phyloP scores from a whole-genome alignment of 805 yeast genomes.

The Priceomyces castillae region DNA sequence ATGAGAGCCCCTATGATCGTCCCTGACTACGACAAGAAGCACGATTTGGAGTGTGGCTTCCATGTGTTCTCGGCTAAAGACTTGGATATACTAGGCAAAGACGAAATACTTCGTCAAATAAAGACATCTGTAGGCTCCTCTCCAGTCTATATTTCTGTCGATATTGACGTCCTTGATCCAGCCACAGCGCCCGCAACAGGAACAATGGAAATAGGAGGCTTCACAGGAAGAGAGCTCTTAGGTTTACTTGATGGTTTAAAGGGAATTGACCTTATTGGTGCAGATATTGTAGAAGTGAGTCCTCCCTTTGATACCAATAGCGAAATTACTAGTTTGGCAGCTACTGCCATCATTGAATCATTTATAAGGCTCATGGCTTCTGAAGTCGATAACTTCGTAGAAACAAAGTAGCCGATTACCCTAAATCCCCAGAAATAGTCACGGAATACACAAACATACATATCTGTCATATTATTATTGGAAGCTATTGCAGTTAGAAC shows the following conservation, averaged over 20 bases:
- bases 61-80: constrained; percentile 45
- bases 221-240: constrained; percentile 47
- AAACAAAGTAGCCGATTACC: too few species aligned
- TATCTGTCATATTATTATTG: too few species aligned
- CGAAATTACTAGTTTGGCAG: constrained; percentile 62
- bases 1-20: constrained; percentile 61
- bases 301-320: constrained; percentile 63
- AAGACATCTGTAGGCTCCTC: constrained; percentile 32
- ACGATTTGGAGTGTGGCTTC: constrained; percentile 54
- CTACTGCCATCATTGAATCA: constrained; percentile 59
- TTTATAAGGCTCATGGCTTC: constrained; percentile 41
- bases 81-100: constrained; percentile 39
- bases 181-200: constrained; percentile 78
- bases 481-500: too few species aligned
- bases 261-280: constrained; percentile 64
- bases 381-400: neutral
- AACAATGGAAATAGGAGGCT: constrained; percentile 75
- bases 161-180: constrained; percentile 69
- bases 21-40: constrained; percentile 31
- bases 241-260: constrained; percentile 57
- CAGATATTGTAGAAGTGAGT: constrained; percentile 72
- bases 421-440: neutral
- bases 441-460: too few species aligned
- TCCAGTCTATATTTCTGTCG: constrained; percentile 47
- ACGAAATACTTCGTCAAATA: constrained; percentile 36